Evolutionary conservation across 108 stramenopile species (phyloP).

Genomic region (Discostella stelligeroides): DNA sequence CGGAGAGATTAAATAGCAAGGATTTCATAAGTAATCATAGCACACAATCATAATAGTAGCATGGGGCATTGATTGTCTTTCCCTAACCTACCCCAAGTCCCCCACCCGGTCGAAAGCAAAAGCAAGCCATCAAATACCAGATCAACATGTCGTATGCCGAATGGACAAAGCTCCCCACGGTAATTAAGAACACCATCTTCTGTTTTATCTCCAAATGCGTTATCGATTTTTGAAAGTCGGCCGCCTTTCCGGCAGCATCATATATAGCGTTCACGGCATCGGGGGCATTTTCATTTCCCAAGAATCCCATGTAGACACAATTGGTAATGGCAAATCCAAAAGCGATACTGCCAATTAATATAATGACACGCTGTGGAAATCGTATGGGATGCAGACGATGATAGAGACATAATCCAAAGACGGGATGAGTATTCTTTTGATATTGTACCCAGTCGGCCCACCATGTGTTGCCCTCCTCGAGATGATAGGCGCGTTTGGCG

Average conservation of each 20-base stretch:
- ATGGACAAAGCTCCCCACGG: slow-evolving; percentile 73
- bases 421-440: slow-evolving; percentile 77
- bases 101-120: slow-evolving; percentile 67
- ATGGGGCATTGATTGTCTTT: not conserved
- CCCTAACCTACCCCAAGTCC: slow-evolving; percentile 4
- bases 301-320: slow-evolving; percentile 63
- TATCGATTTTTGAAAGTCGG: slow-evolving; percentile 14
- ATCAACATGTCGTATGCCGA: slow-evolving; percentile 65
- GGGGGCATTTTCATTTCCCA: slow-evolving; percentile 28
- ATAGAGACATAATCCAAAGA: slow-evolving; percentile 79
- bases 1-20: not conserved
- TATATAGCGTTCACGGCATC: slow-evolving; percentile 29
- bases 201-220: slow-evolving; percentile 48
- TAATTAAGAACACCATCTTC: slow-evolving; percentile 75
- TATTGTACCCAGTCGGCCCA: slow-evolving; percentile 76
- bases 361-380: slow-evolving; percentile 60
- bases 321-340: slow-evolving; percentile 83
- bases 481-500: slow-evolving; percentile 6
- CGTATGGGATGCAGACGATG: slow-evolving; percentile 73
- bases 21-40: not conserved
- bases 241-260: slow-evolving; percentile 30
- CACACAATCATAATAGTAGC: not conserved
- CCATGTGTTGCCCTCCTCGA: slow-evolving; percentile 26
- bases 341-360: slow-evolving; percentile 58
- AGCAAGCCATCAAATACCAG: slow-evolving; percentile 82